Base-by-base conservation (phyloP, 306 rosid species). In the Cyclanthera cordifolia region DNA sequence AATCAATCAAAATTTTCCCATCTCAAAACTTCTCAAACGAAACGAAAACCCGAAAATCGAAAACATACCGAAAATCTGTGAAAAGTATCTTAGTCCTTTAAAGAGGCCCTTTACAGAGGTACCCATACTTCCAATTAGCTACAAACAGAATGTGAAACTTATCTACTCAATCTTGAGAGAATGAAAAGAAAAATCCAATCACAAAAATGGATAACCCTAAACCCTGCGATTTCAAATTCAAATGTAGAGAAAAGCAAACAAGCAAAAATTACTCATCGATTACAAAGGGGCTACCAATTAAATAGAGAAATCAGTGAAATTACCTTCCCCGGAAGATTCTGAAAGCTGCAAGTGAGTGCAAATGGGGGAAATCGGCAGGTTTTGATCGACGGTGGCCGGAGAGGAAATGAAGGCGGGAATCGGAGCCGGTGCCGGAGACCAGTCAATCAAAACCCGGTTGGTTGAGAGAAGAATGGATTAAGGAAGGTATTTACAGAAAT, bases 51-150 rank as follows among this genome's bases (percentile, higher is more conserved):
- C 43, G 11, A 14, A 43, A 52, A 45, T 8, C 27, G 4, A 50
- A 53, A 1, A 75, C 79, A 73, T 77, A 94, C 99, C 97, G 78
- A 94, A 94, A 4, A 90, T 85, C n/a, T 86, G 95, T 10, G 97
- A 85, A 20, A 94, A 85, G 82, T 85, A 79, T 84, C 85, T 77
- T 2, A 94, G 84, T 52, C 99, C 99, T 70, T 86, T 90, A 7
- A 94, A 79, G 71, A 94, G 79, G 70, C 95, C 93, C 80, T 94
- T 94, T 72, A 88, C 90, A 46, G 81, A 73, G 67, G 81, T 63
- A 8, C 83, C 32, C 80, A 88, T 83, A 52, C 37, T 14, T 52
- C 50, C 61, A 52, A 48, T 63, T 28, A 19, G 74, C 69, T 57
- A 55, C 3, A 58, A 50, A 52, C 53, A 63, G 47, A 71, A n/a